Evolutionary conservation across 257 asterid genomes (phyloP).

Genomic region (Penstemon newberryi): DNA sequence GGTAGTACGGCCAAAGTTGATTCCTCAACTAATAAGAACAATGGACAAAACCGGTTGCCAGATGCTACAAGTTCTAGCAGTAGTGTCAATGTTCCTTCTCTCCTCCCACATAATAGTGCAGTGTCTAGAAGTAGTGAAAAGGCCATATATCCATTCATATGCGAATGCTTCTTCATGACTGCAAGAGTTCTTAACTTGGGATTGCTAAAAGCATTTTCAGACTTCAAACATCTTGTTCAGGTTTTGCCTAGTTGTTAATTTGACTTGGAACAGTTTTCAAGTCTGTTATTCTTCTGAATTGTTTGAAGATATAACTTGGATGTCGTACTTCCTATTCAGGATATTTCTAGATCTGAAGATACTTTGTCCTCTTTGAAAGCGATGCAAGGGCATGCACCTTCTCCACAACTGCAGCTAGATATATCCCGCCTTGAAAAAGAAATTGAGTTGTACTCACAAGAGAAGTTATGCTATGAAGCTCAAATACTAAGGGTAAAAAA

Average conservation of each 20-base stretch:
- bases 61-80: slow-evolving; percentile 71
- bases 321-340: slow-evolving; percentile 52
- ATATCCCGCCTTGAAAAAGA: slow-evolving; percentile 78
- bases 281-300: slow-evolving; percentile 10
- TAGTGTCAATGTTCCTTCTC: slow-evolving; percentile 42
- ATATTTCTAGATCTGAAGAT: slow-evolving; percentile 87
- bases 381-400: slow-evolving; percentile 73
- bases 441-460: slow-evolving; percentile 76
- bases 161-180: slow-evolving; percentile 99
- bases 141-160: slow-evolving; percentile 75
- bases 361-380: slow-evolving; percentile 69
- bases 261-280: not conserved
- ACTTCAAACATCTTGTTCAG: slow-evolving; percentile 95
- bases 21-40: slow-evolving; percentile 32
- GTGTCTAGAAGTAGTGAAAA: slow-evolving; percentile 47
- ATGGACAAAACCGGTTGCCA: slow-evolving; percentile 57
- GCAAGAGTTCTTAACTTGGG: slow-evolving; percentile 95
- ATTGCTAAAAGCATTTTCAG: slow-evolving; percentile 88
- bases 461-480: slow-evolving; percentile 91
- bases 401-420: slow-evolving; percentile 81
- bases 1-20: slow-evolving; percentile 43
- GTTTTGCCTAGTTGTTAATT: slow-evolving; percentile 37
- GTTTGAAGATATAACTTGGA: slow-evolving; percentile 26
- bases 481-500: slow-evolving; percentile 85
- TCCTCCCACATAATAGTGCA: slow-evolving; percentile 36